Evolutionary conservation across 371 early-diverging fungal species (phyloP), one percentile per base, ranked within the genome.

Genomic region (Smittium culicis): DNA sequence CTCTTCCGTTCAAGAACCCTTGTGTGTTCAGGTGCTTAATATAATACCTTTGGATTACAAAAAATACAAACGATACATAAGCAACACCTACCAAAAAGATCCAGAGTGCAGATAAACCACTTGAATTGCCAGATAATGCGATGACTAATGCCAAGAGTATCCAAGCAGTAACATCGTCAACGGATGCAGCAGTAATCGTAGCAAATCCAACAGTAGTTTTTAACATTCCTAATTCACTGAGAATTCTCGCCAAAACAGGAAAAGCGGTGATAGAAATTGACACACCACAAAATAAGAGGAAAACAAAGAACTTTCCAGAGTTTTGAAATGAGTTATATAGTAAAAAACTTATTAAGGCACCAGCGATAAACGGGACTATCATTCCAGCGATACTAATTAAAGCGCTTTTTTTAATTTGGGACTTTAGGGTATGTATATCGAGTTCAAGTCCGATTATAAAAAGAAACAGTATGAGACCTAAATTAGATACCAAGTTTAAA

Each of bases 211-310:
- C 89, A 30, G 75, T 74, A n/a, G 94, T 92, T 24, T 82, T 77
- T 54, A 94, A 72, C 55, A 94, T 72, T 66, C 90, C 88, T 31
- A 87, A 80, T 72, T 94, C 94, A 0, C 91, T 87, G 64, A 96
- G 78, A 61, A 96, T 93, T 67, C 96, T 87, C 0, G 92, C 96
- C 30, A 96, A 82, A 8, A 94, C 92, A 0, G 93, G 95, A 69
- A 93, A 93, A 0, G 95, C 92, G 0, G 96, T 96, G 72, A 94
- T 93, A 28, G 92, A 82, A 86, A 94, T 88, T 61, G 91, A 89
- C 1, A 93, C 92, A 64, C 91, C 91, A 31, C 85, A 75, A 74
- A 94, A 94, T 34, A 89, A 83, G 55, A 88, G 68, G 69, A 89
- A 93, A 55, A 80, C 85, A 17, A 79, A 73, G 70, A 88, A 91